phyloP scores from a whole-genome alignment of 352 stramenopile species.

The Phytophthora quininea region DNA sequence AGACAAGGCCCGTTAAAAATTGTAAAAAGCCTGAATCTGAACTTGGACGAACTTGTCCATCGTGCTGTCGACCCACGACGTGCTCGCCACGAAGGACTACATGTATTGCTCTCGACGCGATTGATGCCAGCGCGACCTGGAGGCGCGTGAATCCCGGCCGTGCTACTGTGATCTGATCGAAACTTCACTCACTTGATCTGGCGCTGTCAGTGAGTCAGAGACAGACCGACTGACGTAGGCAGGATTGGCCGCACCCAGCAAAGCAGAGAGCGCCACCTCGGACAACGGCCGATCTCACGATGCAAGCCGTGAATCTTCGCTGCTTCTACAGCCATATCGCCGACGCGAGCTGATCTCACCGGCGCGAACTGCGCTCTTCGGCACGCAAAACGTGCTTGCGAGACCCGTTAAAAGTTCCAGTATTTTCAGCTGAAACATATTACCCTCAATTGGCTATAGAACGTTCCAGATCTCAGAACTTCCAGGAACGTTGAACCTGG shows the following conservation, averaged over 20 bases:
- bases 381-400: no score
- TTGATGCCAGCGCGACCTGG: background rate
- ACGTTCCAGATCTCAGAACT: background rate
- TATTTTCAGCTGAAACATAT: background rate
- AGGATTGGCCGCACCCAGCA: background rate
- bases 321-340: background rate
- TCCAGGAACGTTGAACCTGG: slow-evolving; percentile 9
- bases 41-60: no score
- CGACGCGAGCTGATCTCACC: background rate
- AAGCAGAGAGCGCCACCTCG: background rate
- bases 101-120: no score
- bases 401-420: no score
- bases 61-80: no score
- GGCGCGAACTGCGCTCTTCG: no score
- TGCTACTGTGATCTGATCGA: background rate
- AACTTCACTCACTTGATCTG: background rate
- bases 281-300: background rate
- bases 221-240: slow-evolving; percentile 4
- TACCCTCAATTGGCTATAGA: background rate
- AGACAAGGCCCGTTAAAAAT: background rate
- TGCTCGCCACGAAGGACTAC: no score
- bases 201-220: background rate
- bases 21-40: background rate
- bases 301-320: background rate
- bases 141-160: background rate